Evolutionary conservation across 1,139 yeast species (phyloP).

Genomic region (Saccharomyces pastorianus): DNA sequence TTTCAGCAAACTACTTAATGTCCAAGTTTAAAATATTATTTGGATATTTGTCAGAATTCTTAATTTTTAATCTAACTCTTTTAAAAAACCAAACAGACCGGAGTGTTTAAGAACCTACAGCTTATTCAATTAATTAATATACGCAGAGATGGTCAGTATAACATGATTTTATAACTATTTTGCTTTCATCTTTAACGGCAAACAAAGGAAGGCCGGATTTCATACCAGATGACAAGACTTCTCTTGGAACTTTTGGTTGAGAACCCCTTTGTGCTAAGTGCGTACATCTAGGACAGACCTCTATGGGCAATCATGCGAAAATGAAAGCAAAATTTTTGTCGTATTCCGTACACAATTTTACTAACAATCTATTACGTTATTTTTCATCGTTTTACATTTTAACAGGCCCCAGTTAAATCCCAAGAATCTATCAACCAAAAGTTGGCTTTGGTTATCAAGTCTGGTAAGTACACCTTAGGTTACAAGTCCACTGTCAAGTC

Average conservation of each 20-base stretch:
- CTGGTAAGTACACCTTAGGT: conserved; percentile 99
- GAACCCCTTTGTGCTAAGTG: too few species aligned
- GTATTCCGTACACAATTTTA: conserved; percentile 3
- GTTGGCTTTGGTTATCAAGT: conserved; percentile 95
- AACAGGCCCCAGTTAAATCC: conserved; percentile 84
- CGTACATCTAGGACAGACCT: too few species aligned
- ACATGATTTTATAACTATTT: conserved; percentile 7
- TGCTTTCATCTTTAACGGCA: not conserved
- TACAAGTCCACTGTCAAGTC: conserved; percentile 98
- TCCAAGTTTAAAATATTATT: not conserved
- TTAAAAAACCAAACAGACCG: conserved; percentile 48
- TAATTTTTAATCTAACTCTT: not conserved
- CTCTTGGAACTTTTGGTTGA: not conserved
- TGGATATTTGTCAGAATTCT: not conserved
- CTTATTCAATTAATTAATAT: conserved; percentile 33
- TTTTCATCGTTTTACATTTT: conserved; percentile 3
- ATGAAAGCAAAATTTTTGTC: too few species aligned
- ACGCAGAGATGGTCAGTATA: conserved; percentile 97
- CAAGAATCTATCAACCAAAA: conserved; percentile 96
- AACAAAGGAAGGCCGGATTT: not conserved
- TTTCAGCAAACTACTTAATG: not conserved
- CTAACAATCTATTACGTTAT: conserved; percentile 12
- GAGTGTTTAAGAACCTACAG: conserved; percentile 52
- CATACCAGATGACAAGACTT: not conserved
- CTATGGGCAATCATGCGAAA: too few species aligned